Conservation (phyloP, 75 land plant species). For the Sequoiadendron giganteum region DNA sequence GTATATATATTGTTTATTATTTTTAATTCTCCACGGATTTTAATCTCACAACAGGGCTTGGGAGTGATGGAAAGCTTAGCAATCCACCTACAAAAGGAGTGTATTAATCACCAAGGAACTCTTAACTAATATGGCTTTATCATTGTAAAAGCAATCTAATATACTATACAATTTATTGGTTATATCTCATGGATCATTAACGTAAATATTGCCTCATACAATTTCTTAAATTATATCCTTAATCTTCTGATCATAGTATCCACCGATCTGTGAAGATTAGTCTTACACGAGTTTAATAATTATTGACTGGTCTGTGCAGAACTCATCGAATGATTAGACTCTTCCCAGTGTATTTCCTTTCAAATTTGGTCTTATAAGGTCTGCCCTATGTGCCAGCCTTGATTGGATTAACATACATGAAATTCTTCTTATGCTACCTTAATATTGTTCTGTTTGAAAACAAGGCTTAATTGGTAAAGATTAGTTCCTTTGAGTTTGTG, state of each 20-base stretch:
- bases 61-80: background rate
- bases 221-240: background rate
- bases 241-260: background rate
- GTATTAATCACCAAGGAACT: background rate
- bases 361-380: background rate
- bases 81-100: background rate
- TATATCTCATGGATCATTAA: background rate
- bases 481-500: background rate
- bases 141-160: background rate
- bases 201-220: background rate
- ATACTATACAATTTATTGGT: background rate
- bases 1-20: background rate
- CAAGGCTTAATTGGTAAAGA: background rate
- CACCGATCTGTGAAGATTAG: background rate
- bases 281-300: background rate
- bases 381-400: background rate
- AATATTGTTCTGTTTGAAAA: background rate
- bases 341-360: background rate
- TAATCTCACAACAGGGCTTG: background rate
- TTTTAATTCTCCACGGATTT: background rate
- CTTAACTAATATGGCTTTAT: background rate
- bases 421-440: background rate
- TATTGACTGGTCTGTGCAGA: background rate
- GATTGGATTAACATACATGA: background rate
- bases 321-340: background rate